Conservation (phyloP, 2,329 filamentous ascomycete species). For the Penicillium verrucosum region DNA sequence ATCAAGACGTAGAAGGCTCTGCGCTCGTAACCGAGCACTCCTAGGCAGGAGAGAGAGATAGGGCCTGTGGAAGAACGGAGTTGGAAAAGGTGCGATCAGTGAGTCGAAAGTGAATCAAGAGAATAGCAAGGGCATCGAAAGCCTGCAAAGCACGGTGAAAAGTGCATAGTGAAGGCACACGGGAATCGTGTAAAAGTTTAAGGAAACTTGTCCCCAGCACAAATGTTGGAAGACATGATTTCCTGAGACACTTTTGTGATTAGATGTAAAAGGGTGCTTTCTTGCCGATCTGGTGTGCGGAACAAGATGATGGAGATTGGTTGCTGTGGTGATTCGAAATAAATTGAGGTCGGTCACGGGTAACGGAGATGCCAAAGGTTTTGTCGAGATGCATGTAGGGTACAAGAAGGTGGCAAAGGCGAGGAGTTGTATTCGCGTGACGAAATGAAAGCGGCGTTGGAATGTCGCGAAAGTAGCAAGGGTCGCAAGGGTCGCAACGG, state of each 20-base stretch:
- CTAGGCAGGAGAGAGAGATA: background rate
- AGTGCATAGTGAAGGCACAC: slow-evolving; percentile 33
- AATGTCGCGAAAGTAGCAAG: slow-evolving; percentile 10
- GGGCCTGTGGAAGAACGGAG: background rate
- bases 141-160: slow-evolving; percentile 29
- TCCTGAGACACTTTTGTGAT: slow-evolving; percentile 1
- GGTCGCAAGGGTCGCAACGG: background rate
- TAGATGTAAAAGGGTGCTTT: slow-evolving; percentile 3
- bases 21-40: background rate
- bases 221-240: slow-evolving; percentile 27
- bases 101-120: slow-evolving; percentile 2
- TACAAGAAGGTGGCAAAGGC: slow-evolving; percentile 2
- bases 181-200: slow-evolving; percentile 25
- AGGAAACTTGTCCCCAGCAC: slow-evolving; percentile 27
- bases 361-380: background rate
- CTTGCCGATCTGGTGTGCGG: background rate
- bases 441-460: slow-evolving; percentile 19
- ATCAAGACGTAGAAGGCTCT: background rate
- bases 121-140: slow-evolving; percentile 28
- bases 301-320: background rate
- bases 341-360: background rate
- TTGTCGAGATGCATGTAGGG: slow-evolving; percentile 4
- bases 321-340: background rate
- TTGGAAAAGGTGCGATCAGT: slow-evolving; percentile 9
- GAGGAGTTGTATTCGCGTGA: slow-evolving; percentile 10